These are phyloP conservation scores for Lentinula detonsa DNA, from an alignment of 768 basidiomycete genomes.

Conservation along the genomic window DNA sequence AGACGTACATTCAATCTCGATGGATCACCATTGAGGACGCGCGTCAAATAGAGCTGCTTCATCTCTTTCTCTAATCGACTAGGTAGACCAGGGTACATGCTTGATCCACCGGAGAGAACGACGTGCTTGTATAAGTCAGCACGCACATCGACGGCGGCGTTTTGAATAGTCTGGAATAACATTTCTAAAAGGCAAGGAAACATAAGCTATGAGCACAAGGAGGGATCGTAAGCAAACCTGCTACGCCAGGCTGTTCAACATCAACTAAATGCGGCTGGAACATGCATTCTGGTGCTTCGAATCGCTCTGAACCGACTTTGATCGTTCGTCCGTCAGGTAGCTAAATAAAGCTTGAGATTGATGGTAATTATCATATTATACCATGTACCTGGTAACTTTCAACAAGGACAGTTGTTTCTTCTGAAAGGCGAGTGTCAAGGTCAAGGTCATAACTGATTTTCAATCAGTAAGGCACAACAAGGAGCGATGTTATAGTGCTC, in stretches of 20 bases:
- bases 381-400: constrained; percentile 86
- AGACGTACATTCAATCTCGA: constrained; percentile 75
- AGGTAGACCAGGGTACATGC: constrained; percentile 98
- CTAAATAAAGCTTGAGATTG: constrained; percentile 28
- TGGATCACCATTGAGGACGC: constrained; percentile 82
- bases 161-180: constrained; percentile 94
- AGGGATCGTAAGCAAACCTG: constrained; percentile 47
- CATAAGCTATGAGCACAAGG: neutral
- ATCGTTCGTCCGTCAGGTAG: constrained; percentile 93
- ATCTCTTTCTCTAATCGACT: constrained; percentile 98
- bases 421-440: constrained; percentile 84
- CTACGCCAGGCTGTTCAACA: constrained; percentile 93
- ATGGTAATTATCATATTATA: neutral
- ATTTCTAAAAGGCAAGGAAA: constrained; percentile 52
- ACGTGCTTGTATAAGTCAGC: constrained; percentile 95
- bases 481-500: constrained; percentile 12
- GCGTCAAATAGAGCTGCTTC: constrained; percentile 95
- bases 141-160: constrained; percentile 85
- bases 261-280: constrained; percentile 99
- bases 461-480: neutral
- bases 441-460: constrained; percentile 86
- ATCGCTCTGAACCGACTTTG: constrained; percentile 97
- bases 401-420: constrained; percentile 94
- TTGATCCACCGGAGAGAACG: constrained; percentile 94
- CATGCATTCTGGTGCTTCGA: constrained; percentile 99